Evolutionary conservation across 2,329 filamentous ascomycete genomes (phyloP).

Genomic region (Nemania sp.): DNA sequence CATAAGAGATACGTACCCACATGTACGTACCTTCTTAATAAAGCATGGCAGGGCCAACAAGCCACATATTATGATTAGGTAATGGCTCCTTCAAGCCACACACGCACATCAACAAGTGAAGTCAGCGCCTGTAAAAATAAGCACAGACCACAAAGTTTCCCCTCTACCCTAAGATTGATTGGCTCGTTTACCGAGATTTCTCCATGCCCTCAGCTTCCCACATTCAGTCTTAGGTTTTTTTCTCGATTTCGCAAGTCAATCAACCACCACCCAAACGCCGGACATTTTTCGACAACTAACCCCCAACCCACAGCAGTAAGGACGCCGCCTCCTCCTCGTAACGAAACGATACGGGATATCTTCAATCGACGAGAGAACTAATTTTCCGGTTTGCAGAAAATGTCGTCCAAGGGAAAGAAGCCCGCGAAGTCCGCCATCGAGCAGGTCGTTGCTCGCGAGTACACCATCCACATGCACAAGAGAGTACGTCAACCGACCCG

Average conservation of each 20-base stretch:
- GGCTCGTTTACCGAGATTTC: slow-evolving; percentile 48
- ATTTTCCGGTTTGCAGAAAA: slow-evolving; percentile 54
- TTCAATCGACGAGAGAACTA: slow-evolving; percentile 27
- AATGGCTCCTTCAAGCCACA: slow-evolving; percentile 19
- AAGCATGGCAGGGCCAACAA: neutral
- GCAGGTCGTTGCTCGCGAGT: slow-evolving; percentile 99
- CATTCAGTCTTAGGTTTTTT: slow-evolving; percentile 42
- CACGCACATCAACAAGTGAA: neutral
- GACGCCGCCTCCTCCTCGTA: slow-evolving; percentile 16
- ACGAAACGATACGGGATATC: slow-evolving; percentile 20
- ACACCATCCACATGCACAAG: slow-evolving; percentile 99
- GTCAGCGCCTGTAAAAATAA: slow-evolving; percentile 12
- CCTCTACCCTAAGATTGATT: slow-evolving; percentile 46
- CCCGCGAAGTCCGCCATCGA: slow-evolving; percentile 91
- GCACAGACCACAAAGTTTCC: slow-evolving; percentile 40
- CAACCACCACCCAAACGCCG: slow-evolving; percentile 45
- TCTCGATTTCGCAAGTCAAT: slow-evolving; percentile 48
- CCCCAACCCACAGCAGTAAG: slow-evolving; percentile 47
- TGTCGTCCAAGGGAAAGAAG: slow-evolving; percentile 76
- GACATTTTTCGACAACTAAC: slow-evolving; percentile 48
- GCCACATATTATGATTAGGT: neutral
- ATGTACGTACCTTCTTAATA: neutral
- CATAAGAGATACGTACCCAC: too few relatives aligned
- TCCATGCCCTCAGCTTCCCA: slow-evolving; percentile 49
- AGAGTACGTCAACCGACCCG: slow-evolving; percentile 75